Conservation (phyloP, 2,329 filamentous ascomycete species). For the Curvularia hawaiiensis region DNA sequence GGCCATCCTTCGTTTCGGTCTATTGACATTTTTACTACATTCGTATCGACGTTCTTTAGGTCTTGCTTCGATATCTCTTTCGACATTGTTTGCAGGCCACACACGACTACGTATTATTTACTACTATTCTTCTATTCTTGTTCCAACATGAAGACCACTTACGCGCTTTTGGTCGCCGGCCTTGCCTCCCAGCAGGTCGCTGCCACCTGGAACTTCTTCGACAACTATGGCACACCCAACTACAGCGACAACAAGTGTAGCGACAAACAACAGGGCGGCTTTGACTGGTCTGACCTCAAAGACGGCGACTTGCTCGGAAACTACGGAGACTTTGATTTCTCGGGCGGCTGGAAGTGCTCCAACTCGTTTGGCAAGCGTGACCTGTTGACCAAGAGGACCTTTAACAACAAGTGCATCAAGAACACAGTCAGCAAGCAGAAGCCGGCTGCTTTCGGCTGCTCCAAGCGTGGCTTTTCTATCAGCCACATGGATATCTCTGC, state of each 20-base stretch:
- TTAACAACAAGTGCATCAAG: slow-evolving; percentile 51
- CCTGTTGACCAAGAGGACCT: slow-evolving; percentile 53
- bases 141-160: slow-evolving; percentile 51
- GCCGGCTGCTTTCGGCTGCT: slow-evolving; percentile 71
- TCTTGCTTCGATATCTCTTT: slow-evolving; percentile 26
- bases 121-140: slow-evolving; percentile 25
- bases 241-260: slow-evolving; percentile 81
- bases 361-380: slow-evolving; percentile 66
- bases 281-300: slow-evolving; percentile 70
- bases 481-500: slow-evolving; percentile 73
- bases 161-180: slow-evolving; percentile 54
- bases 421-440: slow-evolving; percentile 57
- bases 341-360: slow-evolving; percentile 71
- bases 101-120: not conserved
- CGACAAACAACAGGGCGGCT: slow-evolving; percentile 70
- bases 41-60: slow-evolving; percentile 29
- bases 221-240: slow-evolving; percentile 67
- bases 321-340: slow-evolving; percentile 71
- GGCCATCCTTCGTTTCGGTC: slow-evolving; percentile 31
- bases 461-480: slow-evolving; percentile 70
- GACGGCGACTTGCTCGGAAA: slow-evolving; percentile 56
- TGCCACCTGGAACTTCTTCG: slow-evolving; percentile 57
- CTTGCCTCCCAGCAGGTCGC: slow-evolving; percentile 53
- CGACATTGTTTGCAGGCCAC: slow-evolving; percentile 8
- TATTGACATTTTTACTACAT: slow-evolving; percentile 16